Evolutionary conservation across 768 basidiomycete species (phyloP), one percentile per base, ranked within the genome.

Genomic region (Boletus speciosus): DNA sequence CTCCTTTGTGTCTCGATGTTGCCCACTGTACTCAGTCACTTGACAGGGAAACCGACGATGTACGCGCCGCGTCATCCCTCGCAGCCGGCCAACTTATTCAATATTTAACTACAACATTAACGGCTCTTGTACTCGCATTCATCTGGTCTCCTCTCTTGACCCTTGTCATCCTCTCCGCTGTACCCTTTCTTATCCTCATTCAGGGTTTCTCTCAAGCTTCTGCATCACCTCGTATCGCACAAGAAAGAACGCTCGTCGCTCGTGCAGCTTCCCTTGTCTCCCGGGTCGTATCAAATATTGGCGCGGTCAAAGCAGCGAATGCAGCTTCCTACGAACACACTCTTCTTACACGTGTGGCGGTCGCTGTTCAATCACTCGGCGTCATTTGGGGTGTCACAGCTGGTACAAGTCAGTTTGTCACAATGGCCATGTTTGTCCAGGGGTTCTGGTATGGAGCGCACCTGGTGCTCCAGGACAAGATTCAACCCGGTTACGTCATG

Each of bases 401-500:
- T 2, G 88, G 82, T 19, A 55, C 86, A 14, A 81, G 81, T 3
- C 91, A 94, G 63, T 95, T 97, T 66, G 78, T 88, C 53, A 81
- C 88, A 63, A 86, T 94, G 79, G 81, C 81, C 27, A 95, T 97
- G 85, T 99, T 98, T 71, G 93, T 98, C 8, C 88, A 93, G 64
- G 94, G 87, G 0, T 98, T 98, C 72, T 98, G 96, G 94, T 98
- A 87, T 64, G 96, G 95, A 12, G 80, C 88, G 3, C 86, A 88
- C 65, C 80, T 97, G 48, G 93, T 99, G n/a, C 73, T 83, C n/a
- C 78, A 85, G 12, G 89, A 88, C 15, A 82, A 77, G 57, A 78
- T 83, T 49, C 73, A 73, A 4, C 74, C 88, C 0, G 93, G 93
- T 1, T 81, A 86, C 35, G 89, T 98, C 58, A 95, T 94, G 87